Percentiles rank a stretch among this genome's conserved stretches.
Conservation (phyloP, 1,284 basidiomycete genomes). For the Moesziomyces globuligerus region DNA sequence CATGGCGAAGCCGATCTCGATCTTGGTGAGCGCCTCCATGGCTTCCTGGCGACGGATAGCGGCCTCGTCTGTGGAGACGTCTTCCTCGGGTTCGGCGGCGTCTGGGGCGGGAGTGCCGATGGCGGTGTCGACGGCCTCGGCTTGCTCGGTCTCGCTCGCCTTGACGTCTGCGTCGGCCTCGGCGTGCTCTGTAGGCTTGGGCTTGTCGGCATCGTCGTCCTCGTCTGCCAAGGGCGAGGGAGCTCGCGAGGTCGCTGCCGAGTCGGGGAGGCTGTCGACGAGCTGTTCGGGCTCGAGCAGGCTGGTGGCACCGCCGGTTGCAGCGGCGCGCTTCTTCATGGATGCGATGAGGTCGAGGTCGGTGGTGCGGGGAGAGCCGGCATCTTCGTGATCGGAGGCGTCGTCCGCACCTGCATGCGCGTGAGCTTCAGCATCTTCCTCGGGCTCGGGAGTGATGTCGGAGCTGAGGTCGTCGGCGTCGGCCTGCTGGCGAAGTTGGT, state of each 20-base stretch:
- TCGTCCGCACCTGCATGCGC: conserved; percentile 23
- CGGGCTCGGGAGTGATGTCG: conserved; percentile 49
- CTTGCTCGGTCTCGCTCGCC: conserved; percentile 16
- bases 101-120: conserved; percentile 45
- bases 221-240: conserved; percentile 43
- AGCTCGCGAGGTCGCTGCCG: conserved; percentile 52
- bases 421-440: conserved; percentile 33
- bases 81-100: conserved; percentile 48
- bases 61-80: conserved; percentile 58
- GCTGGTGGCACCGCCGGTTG: conserved; percentile 58
- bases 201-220: conserved; percentile 38
- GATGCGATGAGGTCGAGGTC: conserved; percentile 48
- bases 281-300: conserved; percentile 51
- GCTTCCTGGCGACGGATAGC: conserved; percentile 69
- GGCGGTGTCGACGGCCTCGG: conserved; percentile 36
- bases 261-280: conserved; percentile 49
- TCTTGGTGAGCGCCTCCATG: conserved; percentile 71
- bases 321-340: conserved; percentile 60
- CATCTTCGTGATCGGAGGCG: conserved; percentile 36
- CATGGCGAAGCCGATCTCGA: conserved; percentile 72
- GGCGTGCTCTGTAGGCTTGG: conserved; percentile 6
- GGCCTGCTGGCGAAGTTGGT: conserved; percentile 27
- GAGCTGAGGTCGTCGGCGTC: conserved; percentile 46
- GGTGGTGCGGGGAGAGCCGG: conserved; percentile 33
- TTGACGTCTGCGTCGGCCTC: conserved; percentile 22